These are phyloP conservation scores for Sporisorium exsertum DNA, from an alignment of 1,284 basidiomycete genomes.

Conservation along the genomic window DNA sequence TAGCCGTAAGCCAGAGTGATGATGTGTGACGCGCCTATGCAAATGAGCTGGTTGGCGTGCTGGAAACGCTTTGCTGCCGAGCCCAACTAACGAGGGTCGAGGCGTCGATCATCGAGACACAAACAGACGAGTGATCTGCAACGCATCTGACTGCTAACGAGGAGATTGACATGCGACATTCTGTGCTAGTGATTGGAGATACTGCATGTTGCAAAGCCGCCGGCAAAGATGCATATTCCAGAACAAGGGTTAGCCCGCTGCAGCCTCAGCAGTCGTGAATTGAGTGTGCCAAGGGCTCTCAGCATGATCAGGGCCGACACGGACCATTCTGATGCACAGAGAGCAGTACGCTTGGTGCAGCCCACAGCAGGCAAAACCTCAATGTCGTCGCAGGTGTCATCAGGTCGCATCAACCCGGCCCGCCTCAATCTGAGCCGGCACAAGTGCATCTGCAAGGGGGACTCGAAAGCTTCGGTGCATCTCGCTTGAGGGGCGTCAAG, in stretches of 20 bases:
- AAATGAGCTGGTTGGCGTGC: no score
- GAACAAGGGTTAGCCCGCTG: not conserved
- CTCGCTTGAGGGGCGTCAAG: not conserved
- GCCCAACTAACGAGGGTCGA: no score
- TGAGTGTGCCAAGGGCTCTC: not conserved
- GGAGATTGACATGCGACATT: not conserved
- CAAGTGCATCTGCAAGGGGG: not conserved
- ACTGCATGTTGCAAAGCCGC: not conserved
- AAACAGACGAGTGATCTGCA: slow-evolving; percentile 4
- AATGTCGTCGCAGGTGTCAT: no score
- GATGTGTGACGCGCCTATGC: no score
- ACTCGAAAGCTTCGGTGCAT: slow-evolving; percentile 6
- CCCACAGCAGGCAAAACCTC: no score
- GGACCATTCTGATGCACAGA: not conserved
- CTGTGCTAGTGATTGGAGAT: not conserved
- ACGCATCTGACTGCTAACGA: not conserved
- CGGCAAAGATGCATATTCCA: not conserved
- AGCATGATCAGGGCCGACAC: not conserved
- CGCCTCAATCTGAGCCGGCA: not conserved
- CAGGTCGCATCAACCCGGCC: not conserved
- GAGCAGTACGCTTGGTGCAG: not conserved
- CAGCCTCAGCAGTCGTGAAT: not conserved
- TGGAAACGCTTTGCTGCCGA: no score
- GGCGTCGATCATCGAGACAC: not conserved
- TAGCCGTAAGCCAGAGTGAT: no score